Percentiles rank a stretch among this genome's conserved stretches.
Conservation (phyloP, 2,329 filamentous ascomycete genomes). For the Fusarium caatingaense region DNA sequence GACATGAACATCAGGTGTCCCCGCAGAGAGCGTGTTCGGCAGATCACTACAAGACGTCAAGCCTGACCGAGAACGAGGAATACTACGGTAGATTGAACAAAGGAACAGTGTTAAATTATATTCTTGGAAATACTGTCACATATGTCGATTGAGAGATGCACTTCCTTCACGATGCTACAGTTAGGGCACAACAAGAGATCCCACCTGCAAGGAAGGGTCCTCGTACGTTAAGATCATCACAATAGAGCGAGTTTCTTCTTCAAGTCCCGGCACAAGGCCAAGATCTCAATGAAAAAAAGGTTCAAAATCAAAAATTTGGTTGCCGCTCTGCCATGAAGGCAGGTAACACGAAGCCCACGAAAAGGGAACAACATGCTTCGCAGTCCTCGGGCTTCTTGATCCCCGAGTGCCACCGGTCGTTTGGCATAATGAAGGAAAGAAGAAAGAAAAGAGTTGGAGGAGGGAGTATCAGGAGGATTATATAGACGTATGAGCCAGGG, state of each 20-base stretch:
- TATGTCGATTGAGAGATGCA: neutral
- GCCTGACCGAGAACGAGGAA: neutral
- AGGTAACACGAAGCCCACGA: neutral
- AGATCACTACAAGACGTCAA: neutral
- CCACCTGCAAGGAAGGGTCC: neutral
- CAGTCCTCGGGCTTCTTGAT: conserved; percentile 24
- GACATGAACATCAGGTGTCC: neutral
- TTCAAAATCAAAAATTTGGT: conserved; percentile 30
- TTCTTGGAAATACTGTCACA: neutral
- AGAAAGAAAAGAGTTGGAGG: neutral
- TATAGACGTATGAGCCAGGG: conserved; percentile 7
- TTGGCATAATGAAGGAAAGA: conserved; percentile 5
- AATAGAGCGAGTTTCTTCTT: conserved; percentile 29
- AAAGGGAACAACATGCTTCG: conserved; percentile 12
- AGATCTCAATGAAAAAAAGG: conserved; percentile 38
- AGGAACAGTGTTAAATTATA: no score
- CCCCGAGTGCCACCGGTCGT: conserved; percentile 19
- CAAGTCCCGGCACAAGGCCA: conserved; percentile 30
- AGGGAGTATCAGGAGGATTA: neutral
- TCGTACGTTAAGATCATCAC: neutral
- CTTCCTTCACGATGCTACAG: neutral
- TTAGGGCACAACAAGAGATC: neutral
- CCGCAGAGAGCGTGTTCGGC: neutral
- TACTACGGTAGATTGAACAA: neutral
- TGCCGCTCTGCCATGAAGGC: conserved; percentile 5